Conservation (phyloP, 1,284 basidiomycete species). For the Ceratobasidium sp. region DNA sequence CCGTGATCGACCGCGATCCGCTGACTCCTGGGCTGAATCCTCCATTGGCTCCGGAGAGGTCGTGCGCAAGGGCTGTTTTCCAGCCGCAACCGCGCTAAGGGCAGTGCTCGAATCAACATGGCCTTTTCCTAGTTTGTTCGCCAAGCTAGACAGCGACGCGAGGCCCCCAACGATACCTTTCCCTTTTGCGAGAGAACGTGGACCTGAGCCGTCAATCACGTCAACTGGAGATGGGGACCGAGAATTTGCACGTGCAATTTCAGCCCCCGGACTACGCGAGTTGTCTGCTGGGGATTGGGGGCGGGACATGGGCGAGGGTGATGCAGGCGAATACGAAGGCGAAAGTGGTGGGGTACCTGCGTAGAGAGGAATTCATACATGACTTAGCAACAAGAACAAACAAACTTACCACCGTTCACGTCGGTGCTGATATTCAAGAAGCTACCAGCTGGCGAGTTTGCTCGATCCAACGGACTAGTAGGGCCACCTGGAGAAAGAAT, state of each 20-base stretch:
- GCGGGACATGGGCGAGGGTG: constrained; percentile 56
- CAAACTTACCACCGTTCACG: constrained; percentile 24
- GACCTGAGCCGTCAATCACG: constrained; percentile 42
- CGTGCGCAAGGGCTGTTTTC: constrained; percentile 28
- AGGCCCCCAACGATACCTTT: constrained; percentile 41
- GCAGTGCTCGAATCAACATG: constrained; percentile 6
- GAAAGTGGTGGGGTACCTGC: constrained; percentile 58
- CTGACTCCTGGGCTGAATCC: background rate
- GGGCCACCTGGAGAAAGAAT: constrained; percentile 1
- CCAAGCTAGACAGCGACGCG: constrained; percentile 26
- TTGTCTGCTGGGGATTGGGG: constrained; percentile 33
- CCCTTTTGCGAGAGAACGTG: constrained; percentile 25
- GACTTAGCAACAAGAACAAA: background rate
- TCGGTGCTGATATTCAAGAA: constrained; percentile 39
- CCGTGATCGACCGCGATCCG: constrained; percentile 31
- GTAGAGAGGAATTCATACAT: constrained; percentile 39
- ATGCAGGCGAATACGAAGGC: constrained; percentile 56
- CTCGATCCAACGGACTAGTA: constrained; percentile 24
- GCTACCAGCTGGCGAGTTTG: background rate
- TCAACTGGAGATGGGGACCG: constrained; percentile 42
- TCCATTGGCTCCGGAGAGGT: constrained; percentile 37
- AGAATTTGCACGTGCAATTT: constrained; percentile 40
- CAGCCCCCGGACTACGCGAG: constrained; percentile 28
- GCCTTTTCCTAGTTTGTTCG: constrained; percentile 23
- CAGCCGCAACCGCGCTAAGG: background rate